These are phyloP conservation scores for Hydnomerulius pinastri DNA, from an alignment of 768 basidiomycete species.

Conservation along the genomic window DNA sequence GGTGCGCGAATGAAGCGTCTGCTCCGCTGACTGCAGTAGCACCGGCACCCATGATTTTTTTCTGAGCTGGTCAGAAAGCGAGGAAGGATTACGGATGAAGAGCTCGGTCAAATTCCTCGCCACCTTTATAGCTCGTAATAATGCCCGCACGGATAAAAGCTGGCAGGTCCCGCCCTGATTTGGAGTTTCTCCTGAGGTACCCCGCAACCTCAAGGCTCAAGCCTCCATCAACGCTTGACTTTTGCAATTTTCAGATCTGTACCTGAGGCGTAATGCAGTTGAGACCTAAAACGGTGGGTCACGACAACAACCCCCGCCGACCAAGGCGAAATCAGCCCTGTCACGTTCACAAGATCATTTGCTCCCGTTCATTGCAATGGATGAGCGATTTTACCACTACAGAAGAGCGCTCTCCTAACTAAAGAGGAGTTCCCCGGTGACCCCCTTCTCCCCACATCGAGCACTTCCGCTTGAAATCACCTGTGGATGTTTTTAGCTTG, in stretches of 20 bases:
- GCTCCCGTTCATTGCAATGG: too few species aligned
- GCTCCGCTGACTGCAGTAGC: constrained; percentile 37
- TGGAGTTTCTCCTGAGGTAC: constrained; percentile 26
- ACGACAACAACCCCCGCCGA: too few species aligned
- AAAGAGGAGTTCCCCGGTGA: too few species aligned
- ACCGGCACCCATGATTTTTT: constrained; percentile 55
- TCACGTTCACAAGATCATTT: too few species aligned
- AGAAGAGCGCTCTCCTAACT: too few species aligned
- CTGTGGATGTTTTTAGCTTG: too few species aligned
- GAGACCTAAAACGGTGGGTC: too few species aligned
- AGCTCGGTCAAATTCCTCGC: constrained; percentile 20
- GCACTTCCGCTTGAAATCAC: too few species aligned
- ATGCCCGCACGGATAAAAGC: constrained; percentile 8
- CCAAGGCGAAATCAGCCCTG: too few species aligned
- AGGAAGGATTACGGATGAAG: constrained; percentile 29
- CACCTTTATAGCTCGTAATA: constrained; percentile 11
- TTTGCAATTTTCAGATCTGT: background rate
- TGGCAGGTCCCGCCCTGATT: background rate
- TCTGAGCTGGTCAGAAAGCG: background rate
- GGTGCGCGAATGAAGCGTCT: constrained; percentile 46
- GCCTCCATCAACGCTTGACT: background rate
- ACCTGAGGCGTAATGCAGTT: too few species aligned
- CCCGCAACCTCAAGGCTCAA: background rate
- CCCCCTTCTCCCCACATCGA: too few species aligned
- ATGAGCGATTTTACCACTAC: too few species aligned